A percentile compares a stretch with the other conserved stretches of the same genome.
These are phyloP conservation scores for Fusarium nygamai DNA, from an alignment of 2,329 filamentous ascomycete species.

Conservation along the genomic window DNA sequence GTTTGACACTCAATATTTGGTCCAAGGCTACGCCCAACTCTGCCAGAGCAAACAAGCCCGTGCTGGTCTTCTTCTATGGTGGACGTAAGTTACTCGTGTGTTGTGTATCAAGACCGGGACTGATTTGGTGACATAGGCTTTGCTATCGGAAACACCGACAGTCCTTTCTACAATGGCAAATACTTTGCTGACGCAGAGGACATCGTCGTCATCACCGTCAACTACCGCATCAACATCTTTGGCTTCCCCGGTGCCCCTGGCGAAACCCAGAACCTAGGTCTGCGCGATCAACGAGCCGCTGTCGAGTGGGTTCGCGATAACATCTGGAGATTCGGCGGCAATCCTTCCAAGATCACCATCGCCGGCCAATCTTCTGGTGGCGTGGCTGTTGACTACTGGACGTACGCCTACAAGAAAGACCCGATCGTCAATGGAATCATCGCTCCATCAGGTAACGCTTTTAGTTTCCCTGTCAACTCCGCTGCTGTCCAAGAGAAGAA, in stretches of 20 bases:
- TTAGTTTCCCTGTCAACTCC: slow-evolving; percentile 56
- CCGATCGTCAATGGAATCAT: slow-evolving; percentile 61
- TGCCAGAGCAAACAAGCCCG: slow-evolving; percentile 25
- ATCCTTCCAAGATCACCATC: slow-evolving; percentile 47
- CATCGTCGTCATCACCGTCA: slow-evolving; percentile 57
- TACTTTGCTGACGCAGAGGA: slow-evolving; percentile 55
- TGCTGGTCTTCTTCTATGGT: slow-evolving; percentile 38
- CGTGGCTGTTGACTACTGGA: slow-evolving; percentile 57
- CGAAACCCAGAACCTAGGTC: slow-evolving; percentile 38
- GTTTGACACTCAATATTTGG: slow-evolving; percentile 38
- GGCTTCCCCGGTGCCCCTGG: slow-evolving; percentile 51
- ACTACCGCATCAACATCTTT: slow-evolving; percentile 57
- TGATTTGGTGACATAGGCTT: slow-evolving; percentile 42
- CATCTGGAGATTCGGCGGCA: slow-evolving; percentile 44
- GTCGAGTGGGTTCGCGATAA: slow-evolving; percentile 49
- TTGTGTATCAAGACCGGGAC: neutral
- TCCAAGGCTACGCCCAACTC: slow-evolving; percentile 32
- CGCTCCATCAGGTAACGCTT: slow-evolving; percentile 56
- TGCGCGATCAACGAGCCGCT: slow-evolving; percentile 45
- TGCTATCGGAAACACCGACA: slow-evolving; percentile 50
- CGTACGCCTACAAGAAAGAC: slow-evolving; percentile 59
- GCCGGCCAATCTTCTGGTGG: slow-evolving; percentile 48
- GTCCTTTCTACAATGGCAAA: slow-evolving; percentile 54
- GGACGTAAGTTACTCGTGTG: slow-evolving; percentile 7
- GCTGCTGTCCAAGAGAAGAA: slow-evolving; percentile 48